These are phyloP conservation scores for Penicillium desertorum DNA, from an alignment of 495 filamentous ascomycete genomes.

Conservation along the genomic window DNA sequence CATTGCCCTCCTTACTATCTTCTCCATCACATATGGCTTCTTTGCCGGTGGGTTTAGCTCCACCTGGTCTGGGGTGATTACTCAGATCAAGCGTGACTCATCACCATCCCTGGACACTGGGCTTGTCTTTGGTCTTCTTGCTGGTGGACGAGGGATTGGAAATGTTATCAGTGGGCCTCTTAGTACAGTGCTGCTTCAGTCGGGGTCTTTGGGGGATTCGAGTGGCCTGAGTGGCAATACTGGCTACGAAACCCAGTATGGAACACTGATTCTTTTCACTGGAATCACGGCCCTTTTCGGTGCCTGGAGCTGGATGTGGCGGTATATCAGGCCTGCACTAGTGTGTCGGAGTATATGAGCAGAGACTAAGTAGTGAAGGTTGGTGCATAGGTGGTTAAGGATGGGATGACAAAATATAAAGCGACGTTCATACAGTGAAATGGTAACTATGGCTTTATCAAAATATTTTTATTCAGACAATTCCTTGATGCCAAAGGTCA, in stretches of 20 bases:
- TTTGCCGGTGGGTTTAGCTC: conserved; percentile 64
- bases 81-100: conserved; percentile 48
- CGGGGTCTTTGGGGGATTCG: conserved; percentile 27
- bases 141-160: conserved; percentile 65
- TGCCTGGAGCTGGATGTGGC: conserved; percentile 41
- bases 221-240: conserved; percentile 18
- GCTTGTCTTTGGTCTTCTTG: conserved; percentile 62
- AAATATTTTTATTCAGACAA: neutral
- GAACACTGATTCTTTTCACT: conserved; percentile 48
- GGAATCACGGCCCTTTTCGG: conserved; percentile 42
- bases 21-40: conserved; percentile 66
- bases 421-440: neutral
- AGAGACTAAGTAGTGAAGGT: neutral
- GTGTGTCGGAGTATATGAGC: neutral
- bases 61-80: conserved; percentile 63
- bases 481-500: neutral
- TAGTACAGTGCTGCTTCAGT: conserved; percentile 53
- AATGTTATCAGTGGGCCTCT: conserved; percentile 61
- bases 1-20: conserved; percentile 59
- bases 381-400: neutral
- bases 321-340: conserved; percentile 21
- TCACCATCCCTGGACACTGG: conserved; percentile 51
- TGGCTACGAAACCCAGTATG: conserved; percentile 44
- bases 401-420: neutral
- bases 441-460: neutral